These are phyloP conservation scores for Alternaria dauci DNA, from an alignment of 2,329 filamentous ascomycete species.

Conservation along the genomic window DNA sequence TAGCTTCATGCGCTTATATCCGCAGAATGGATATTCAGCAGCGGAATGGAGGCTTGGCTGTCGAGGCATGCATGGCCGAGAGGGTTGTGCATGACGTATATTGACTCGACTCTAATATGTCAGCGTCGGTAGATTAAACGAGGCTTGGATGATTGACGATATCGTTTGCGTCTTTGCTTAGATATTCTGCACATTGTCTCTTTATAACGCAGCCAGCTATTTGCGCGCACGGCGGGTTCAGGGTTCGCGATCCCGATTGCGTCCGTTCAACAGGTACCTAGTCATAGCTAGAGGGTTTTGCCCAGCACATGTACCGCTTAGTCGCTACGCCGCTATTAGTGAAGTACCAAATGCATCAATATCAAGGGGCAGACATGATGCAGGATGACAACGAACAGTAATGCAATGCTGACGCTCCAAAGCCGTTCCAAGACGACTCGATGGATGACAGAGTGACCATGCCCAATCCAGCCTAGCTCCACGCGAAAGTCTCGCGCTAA, in stretches of 20 bases:
- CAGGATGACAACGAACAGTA: no score
- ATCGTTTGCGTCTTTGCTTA: background rate
- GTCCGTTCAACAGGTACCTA: background rate
- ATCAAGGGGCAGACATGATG: no score
- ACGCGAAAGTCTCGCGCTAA: background rate
- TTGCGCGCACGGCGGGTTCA: background rate
- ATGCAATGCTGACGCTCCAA: no score
- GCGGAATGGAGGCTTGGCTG: constrained; percentile 6
- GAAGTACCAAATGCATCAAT: no score
- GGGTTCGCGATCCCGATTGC: background rate
- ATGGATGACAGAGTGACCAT: background rate
- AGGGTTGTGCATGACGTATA: background rate
- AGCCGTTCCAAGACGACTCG: background rate
- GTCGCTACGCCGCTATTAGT: no score
- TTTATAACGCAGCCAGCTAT: background rate
- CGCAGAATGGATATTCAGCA: background rate
- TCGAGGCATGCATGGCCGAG: background rate
- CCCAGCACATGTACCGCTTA: no score
- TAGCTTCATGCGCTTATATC: background rate
- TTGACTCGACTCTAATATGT: constrained; percentile 6
- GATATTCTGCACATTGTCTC: background rate
- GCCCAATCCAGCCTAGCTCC: background rate
- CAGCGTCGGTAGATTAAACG: background rate
- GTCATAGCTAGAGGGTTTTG: no score
- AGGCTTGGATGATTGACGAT: background rate